Percentiles rank a stretch among this genome's conserved stretches.
phyloP scores from a whole-genome alignment of 306 rosid genomes.

The Fagus sylvatica region DNA sequence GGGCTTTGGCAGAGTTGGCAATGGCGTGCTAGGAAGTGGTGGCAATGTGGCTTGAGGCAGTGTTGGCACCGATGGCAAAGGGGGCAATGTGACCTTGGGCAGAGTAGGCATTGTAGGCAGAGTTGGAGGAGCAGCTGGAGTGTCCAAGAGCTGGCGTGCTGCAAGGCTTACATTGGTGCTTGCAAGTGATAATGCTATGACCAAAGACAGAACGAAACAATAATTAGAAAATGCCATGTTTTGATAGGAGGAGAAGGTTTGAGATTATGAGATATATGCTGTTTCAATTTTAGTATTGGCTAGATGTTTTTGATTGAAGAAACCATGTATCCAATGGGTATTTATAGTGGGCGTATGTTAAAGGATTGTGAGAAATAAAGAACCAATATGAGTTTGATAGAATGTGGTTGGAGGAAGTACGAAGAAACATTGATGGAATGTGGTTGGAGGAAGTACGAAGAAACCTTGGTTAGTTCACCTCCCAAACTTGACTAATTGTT shows the following conservation, averaged over 20 bases:
- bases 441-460: constrained; percentile 1
- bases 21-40: constrained; percentile 18
- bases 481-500: neutral
- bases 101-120: constrained; percentile 22
- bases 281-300: neutral
- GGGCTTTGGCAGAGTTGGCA: constrained; percentile 20
- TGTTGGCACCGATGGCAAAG: constrained; percentile 8
- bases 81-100: constrained; percentile 19
- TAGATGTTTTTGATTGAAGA: neutral
- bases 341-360: neutral
- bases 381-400: neutral
- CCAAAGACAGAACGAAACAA: neutral
- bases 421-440: constrained; percentile 15
- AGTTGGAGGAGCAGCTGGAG: constrained; percentile 24
- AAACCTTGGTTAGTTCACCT: constrained; percentile 12
- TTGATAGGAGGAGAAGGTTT: neutral
- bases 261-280: neutral
- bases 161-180: constrained; percentile 26
- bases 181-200: constrained; percentile 18
- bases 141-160: constrained; percentile 34
- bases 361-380: neutral
- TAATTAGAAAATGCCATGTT: constrained; percentile 7
- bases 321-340: neutral
- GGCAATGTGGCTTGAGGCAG: constrained; percentile 10
- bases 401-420: too few relatives aligned